Evolutionary conservation across 2,329 filamentous ascomycete genomes (phyloP), one percentile per base, ranked within the genome.

Genomic region (Epichloe sylvatica): DNA sequence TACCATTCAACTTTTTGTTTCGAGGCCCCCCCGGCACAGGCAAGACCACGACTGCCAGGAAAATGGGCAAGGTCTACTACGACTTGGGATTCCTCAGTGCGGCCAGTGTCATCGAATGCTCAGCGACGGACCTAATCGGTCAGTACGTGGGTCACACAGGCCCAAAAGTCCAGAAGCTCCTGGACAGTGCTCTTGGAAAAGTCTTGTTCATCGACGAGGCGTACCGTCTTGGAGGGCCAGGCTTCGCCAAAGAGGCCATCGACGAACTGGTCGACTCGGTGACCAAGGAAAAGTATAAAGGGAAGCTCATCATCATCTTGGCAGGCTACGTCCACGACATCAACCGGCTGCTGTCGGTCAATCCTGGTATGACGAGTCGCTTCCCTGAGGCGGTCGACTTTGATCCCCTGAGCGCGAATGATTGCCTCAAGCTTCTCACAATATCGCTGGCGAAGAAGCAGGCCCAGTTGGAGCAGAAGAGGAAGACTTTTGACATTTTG

Each of bases 1-100:
- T 86, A 0, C 81, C 82, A 0, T 84, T 83, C 60, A 83, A 76
- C 52, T 86, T 86, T 55, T 56, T 87, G 0, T 87, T 87, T 64
- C 73, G 77, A 0, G 83, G 84, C 67, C 0, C 80, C 80, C 13
- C 80, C 13, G 81, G 80, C 0, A 88, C 84, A 0, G 85, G 84
- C 0, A 89, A 89, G 58, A 87, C 84, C 0, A 81, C 80, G 0
- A 86, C 71, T 0, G 86, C 86, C 0, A 68, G 74, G n/a, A 84
- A 81, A 53, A 85, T 90, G 73, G 84, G 84, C 3, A 76, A 86
- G 53, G 70, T 90, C 0, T 90, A 78, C 58, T 89, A 86, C 57
- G 80, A 89, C 55, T 77, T 88, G 72, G 83, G 83, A 0, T 76
- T 89, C 35, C 65, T 90, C 0, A 76, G 0, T 69, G 69, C 0